Conservation (phyloP, 2,329 filamentous ascomycete species). For the Akanthomyces muscarius region DNA sequence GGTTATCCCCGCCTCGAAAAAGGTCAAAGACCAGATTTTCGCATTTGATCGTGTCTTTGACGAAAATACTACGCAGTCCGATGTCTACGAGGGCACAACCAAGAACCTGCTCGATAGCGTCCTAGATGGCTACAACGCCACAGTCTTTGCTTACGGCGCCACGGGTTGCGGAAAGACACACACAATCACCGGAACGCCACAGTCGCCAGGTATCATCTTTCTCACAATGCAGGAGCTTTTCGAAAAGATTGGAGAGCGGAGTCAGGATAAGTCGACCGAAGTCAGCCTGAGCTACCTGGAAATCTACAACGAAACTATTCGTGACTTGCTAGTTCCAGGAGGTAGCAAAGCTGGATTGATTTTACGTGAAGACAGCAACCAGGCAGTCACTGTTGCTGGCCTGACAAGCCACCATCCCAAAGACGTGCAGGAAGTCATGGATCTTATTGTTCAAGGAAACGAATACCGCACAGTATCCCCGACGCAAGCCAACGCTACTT, state of each 20-base stretch:
- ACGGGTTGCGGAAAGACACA: slow-evolving; percentile 98
- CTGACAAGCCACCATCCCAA: slow-evolving; percentile 87
- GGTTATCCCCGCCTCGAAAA: slow-evolving; percentile 78
- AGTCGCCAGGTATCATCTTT: slow-evolving; percentile 96
- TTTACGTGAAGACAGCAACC: slow-evolving; percentile 90
- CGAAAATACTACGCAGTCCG: slow-evolving; percentile 84
- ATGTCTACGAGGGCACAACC: slow-evolving; percentile 94
- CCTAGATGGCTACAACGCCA: slow-evolving; percentile 96
- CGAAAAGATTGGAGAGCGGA: slow-evolving; percentile 85
- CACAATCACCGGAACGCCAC: slow-evolving; percentile 87
- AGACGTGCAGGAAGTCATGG: slow-evolving; percentile 96
- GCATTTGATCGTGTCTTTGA: slow-evolving; percentile 96
- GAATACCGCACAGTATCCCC: slow-evolving; percentile 93
- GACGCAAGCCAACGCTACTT: slow-evolving; percentile 95
- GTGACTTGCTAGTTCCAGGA: slow-evolving; percentile 83
- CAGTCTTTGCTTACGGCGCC: slow-evolving; percentile 95
- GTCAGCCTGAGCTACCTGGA: slow-evolving; percentile 92
- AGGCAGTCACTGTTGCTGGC: slow-evolving; percentile 85
- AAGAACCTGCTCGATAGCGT: slow-evolving; percentile 88
- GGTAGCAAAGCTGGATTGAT: slow-evolving; percentile 81
- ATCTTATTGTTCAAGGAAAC: slow-evolving; percentile 96
- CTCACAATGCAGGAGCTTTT: slow-evolving; percentile 98
- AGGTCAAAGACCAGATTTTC: slow-evolving; percentile 96
- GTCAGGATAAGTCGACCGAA: slow-evolving; percentile 83
- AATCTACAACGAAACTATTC: slow-evolving; percentile 99